These are phyloP conservation scores for Vigna angularis DNA, from an alignment of 306 rosid species.

Conservation along the genomic window DNA sequence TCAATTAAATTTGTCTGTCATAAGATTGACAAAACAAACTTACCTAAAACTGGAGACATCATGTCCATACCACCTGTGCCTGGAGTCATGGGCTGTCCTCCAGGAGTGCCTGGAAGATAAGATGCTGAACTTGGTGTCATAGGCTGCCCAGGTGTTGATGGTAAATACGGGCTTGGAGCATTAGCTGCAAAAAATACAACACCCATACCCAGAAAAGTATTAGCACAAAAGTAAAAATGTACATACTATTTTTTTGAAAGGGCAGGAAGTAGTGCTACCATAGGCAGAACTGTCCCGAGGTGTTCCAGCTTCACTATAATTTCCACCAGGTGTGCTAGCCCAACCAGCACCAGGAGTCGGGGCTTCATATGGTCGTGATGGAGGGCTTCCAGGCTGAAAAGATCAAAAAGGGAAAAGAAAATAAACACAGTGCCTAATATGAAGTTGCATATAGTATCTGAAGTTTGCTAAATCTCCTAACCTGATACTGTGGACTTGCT, in stretches of 20 bases:
- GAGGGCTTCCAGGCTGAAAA: slow-evolving; percentile 93
- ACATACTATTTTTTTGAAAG: slow-evolving; percentile 18
- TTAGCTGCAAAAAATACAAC: slow-evolving; percentile 68
- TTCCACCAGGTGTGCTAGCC: slow-evolving; percentile 94
- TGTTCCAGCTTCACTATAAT: slow-evolving; percentile 94
- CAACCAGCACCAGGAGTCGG: slow-evolving; percentile 99
- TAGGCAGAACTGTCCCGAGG: slow-evolving; percentile 82
- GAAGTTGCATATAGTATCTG: slow-evolving; percentile 23
- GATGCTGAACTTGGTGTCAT: slow-evolving; percentile 97
- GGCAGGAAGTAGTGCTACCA: slow-evolving; percentile 50
- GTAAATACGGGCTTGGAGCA: slow-evolving; percentile 99
- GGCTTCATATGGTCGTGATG: slow-evolving; percentile 92
- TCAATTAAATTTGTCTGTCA: neutral
- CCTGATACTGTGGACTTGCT: slow-evolving; percentile 96
- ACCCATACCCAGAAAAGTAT: slow-evolving; percentile 27
- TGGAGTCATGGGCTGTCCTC: slow-evolving; percentile 99
- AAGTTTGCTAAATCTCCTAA: slow-evolving; percentile 44
- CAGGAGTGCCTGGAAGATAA: slow-evolving; percentile 99
- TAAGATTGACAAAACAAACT: slow-evolving; percentile 19
- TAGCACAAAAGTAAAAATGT: slow-evolving; percentile 6
- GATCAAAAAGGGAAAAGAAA: slow-evolving; percentile 23
- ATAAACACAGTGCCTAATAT: slow-evolving; percentile 8
- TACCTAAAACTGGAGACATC: slow-evolving; percentile 97
- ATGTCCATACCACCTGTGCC: slow-evolving; percentile 96
- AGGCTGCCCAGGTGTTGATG: slow-evolving; percentile 99